Evolutionary conservation across 495 filamentous ascomycete genomes (phyloP).

Genomic region (Podospora conica): DNA sequence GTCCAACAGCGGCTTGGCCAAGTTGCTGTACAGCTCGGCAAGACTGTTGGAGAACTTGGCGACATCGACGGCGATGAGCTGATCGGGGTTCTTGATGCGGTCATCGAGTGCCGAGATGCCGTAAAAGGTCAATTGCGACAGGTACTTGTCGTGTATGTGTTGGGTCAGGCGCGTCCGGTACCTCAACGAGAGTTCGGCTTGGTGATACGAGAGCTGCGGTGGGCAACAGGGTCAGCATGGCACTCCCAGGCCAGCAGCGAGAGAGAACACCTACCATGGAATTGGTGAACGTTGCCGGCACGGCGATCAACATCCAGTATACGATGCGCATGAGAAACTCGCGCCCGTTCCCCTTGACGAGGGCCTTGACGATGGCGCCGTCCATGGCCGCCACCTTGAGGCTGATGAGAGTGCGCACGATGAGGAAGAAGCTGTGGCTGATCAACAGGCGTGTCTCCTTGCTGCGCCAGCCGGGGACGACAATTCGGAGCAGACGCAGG

Average conservation of each 20-base stretch:
- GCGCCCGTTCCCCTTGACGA: slow-evolving; percentile 85
- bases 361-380: slow-evolving; percentile 79
- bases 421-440: slow-evolving; percentile 76
- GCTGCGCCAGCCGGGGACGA: slow-evolving; percentile 82
- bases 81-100: slow-evolving; percentile 97
- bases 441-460: slow-evolving; percentile 80
- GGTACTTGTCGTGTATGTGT: slow-evolving; percentile 87
- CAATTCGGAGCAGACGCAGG: slow-evolving; percentile 72
- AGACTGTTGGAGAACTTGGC: slow-evolving; percentile 92
- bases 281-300: slow-evolving; percentile 98
- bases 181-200: slow-evolving; percentile 85
- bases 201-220: slow-evolving; percentile 87
- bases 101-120: slow-evolving; percentile 92
- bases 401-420: slow-evolving; percentile 83
- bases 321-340: slow-evolving; percentile 84
- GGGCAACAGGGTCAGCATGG: neutral
- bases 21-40: slow-evolving; percentile 91
- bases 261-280: slow-evolving; percentile 71
- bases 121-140: slow-evolving; percentile 96
- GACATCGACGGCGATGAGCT: slow-evolving; percentile 94
- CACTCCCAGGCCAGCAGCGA: neutral
- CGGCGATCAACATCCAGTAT: slow-evolving; percentile 98
- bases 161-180: slow-evolving; percentile 89
- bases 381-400: slow-evolving; percentile 95
- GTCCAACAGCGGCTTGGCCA: slow-evolving; percentile 92